Percentiles rank a stretch among this genome's conserved stretches.
These are phyloP conservation scores for Microbotryum silenes-acaulis DNA, from an alignment of 1,284 basidiomycete genomes.

Conservation along the genomic window DNA sequence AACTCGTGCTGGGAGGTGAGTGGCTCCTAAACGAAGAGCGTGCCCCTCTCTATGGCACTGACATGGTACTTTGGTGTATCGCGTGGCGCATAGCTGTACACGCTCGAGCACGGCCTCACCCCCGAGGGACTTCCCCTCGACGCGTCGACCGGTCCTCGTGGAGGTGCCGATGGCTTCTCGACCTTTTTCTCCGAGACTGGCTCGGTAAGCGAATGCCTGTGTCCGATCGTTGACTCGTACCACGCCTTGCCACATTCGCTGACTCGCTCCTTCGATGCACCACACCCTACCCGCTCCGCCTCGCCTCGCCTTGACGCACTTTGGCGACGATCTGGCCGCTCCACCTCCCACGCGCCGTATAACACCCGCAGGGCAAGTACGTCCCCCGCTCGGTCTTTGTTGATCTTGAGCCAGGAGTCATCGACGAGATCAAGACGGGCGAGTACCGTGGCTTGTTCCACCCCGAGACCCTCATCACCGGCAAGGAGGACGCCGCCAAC, in stretches of 20 bases:
- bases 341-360: background rate
- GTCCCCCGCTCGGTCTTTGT: conserved; percentile 95
- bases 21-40: background rate
- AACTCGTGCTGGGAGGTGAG: conserved; percentile 55
- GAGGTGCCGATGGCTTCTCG: conserved; percentile 67
- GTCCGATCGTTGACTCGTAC: background rate
- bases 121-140: conserved; percentile 80
- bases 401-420: conserved; percentile 64
- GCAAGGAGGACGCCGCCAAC: conserved; percentile 99
- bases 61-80: background rate
- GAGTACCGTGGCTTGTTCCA: conserved; percentile 94
- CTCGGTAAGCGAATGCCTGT: conserved; percentile 40
- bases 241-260: conserved; percentile 33
- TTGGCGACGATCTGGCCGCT: background rate
- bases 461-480: conserved; percentile 96
- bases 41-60: background rate
- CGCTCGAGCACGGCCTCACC: conserved; percentile 95
- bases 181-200: conserved; percentile 92
- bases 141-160: conserved; percentile 18
- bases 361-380: conserved; percentile 61
- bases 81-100: conserved; percentile 59
- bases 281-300: background rate
- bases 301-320: background rate
- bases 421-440: conserved; percentile 93
- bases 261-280: background rate